Percentiles rank a stretch among this genome's conserved stretches.
These are phyloP conservation scores for Suillus placidus DNA, from an alignment of 768 basidiomycete species.

Conservation along the genomic window DNA sequence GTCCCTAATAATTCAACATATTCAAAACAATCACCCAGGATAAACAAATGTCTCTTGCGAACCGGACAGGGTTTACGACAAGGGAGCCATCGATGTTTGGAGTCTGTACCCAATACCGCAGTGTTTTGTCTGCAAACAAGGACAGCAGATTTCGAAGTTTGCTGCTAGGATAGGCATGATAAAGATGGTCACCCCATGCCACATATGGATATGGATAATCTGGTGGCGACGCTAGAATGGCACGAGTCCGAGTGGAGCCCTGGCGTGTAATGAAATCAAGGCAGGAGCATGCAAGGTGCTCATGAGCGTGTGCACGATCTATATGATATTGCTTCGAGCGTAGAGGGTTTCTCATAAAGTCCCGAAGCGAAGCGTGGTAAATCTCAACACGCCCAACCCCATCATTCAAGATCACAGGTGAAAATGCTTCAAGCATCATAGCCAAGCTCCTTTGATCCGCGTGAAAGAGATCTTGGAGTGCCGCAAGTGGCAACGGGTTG, in stretches of 20 bases:
- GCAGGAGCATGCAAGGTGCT: not conserved
- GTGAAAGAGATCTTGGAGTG: not conserved
- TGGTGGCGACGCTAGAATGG: not conserved
- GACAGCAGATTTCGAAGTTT: not conserved
- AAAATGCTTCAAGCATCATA: not conserved
- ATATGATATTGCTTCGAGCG: conserved; percentile 5
- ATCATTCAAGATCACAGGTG: not conserved
- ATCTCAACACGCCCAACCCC: not conserved
- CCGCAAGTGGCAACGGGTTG: not conserved
- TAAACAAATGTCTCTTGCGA: too few species aligned
- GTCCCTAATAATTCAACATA: too few species aligned
- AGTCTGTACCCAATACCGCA: not conserved
- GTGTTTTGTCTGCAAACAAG: not conserved
- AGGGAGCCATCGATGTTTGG: too few species aligned
- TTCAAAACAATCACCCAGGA: too few species aligned
- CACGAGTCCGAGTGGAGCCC: not conserved
- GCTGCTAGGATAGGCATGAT: not conserved
- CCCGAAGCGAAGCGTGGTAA: conserved; percentile 3
- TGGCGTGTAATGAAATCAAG: not conserved
- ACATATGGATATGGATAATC: not conserved
- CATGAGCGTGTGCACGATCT: not conserved
- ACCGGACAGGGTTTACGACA: too few species aligned
- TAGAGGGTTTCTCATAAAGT: not conserved
- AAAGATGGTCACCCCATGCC: not conserved
- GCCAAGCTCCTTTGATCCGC: not conserved